phyloP scores from a whole-genome alignment of 2,329 filamentous ascomycete genomes.

The Fusarium sp. region DNA sequence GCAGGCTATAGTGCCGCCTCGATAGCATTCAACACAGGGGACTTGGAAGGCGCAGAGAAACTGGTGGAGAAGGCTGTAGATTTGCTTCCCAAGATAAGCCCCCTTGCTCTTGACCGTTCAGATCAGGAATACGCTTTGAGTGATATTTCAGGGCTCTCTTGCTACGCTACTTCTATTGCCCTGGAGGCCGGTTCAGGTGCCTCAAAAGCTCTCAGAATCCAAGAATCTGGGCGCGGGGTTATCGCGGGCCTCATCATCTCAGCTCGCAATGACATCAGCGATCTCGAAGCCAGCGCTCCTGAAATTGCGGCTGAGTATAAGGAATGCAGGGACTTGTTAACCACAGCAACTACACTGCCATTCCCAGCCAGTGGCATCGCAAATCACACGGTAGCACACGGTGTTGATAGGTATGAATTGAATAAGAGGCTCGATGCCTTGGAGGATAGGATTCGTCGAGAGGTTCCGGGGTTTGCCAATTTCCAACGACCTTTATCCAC shows the following conservation, averaged over 20 bases:
- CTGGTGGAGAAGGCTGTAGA: too few species aligned
- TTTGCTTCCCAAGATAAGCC: too few species aligned
- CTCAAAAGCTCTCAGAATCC: too few species aligned
- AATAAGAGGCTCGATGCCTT: rapidly evolving
- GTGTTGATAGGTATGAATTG: background rate
- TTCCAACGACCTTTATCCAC: background rate
- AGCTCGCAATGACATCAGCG: background rate
- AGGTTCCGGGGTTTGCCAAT: background rate
- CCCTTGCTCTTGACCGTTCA: background rate
- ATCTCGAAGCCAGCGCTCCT: background rate
- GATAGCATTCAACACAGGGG: too few species aligned
- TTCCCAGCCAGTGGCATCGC: too few species aligned
- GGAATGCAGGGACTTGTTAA: background rate
- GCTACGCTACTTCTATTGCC: background rate
- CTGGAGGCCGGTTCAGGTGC: background rate
- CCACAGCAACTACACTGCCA: too few species aligned
- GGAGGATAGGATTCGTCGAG: background rate
- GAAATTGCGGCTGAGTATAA: background rate
- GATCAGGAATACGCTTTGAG: background rate
- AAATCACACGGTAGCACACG: too few species aligned
- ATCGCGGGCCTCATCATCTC: background rate
- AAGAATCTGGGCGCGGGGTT: background rate
- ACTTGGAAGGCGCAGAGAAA: too few species aligned
- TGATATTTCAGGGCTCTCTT: background rate
- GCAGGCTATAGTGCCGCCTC: too few species aligned